These are phyloP conservation scores for Dendrobium officinale DNA, from an alignment of 106 monocot genomes.

Conservation along the genomic window DNA sequence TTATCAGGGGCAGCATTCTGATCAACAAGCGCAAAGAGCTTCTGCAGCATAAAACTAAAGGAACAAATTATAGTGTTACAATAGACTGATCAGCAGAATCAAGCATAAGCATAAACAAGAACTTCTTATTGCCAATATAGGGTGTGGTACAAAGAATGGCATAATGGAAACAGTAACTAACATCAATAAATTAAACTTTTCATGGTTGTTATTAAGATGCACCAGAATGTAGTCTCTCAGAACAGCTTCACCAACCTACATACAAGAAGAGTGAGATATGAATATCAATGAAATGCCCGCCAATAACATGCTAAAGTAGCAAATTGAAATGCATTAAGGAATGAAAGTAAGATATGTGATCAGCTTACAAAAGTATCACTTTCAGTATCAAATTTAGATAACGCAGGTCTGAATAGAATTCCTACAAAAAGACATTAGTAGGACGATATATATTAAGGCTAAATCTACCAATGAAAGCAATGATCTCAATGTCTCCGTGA, in stretches of 20 bases:
- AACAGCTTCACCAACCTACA: constrained; percentile 89
- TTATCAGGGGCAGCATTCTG: constrained; percentile 86
- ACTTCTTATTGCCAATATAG: not conserved
- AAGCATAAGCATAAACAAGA: not conserved
- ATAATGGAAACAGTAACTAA: constrained; percentile 23
- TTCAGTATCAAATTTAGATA: constrained; percentile 60
- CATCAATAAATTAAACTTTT: constrained; percentile 95
- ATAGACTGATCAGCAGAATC: not conserved
- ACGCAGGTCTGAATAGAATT: constrained; percentile 57
- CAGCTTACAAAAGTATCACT: constrained; percentile 59
- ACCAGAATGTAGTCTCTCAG: constrained; percentile 80
- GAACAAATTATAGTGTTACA: not conserved
- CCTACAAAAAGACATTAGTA: constrained; percentile 28
- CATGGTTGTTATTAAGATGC: constrained; percentile 70
- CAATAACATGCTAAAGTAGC: not conserved
- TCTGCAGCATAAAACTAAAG: constrained; percentile 94
- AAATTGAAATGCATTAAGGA: not conserved
- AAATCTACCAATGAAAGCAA: constrained; percentile 3
- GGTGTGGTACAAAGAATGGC: not conserved
- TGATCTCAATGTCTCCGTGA: not conserved
- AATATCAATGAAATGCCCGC: not conserved
- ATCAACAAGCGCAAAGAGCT: constrained; percentile 91
- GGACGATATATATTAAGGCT: constrained; percentile 1
- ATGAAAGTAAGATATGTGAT: constrained; percentile 3
- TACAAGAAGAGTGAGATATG: constrained; percentile 2